These are phyloP conservation scores for Austroboletus novae-zelandiae DNA, from an alignment of 1,284 basidiomycete genomes.

Conservation along the genomic window DNA sequence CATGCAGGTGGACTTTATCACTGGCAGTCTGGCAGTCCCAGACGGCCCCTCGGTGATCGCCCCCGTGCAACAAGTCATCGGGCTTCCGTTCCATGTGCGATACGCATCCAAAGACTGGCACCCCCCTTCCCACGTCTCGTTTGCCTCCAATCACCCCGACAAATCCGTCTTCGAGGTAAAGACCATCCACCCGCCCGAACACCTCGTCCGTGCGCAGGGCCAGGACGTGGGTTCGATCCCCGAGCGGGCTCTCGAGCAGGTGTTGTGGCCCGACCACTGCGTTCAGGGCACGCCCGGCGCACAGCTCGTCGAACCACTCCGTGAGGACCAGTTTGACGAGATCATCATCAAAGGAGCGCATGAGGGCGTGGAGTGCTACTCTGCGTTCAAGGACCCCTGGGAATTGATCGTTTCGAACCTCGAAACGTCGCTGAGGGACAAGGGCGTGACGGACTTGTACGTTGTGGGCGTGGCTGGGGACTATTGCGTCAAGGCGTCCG, in stretches of 20 bases:
- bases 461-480: conserved; percentile 51
- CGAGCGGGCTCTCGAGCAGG: conserved; percentile 38
- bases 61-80: conserved; percentile 40
- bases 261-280: conserved; percentile 54
- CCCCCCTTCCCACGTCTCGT: conserved; percentile 48
- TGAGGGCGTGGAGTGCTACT: conserved; percentile 48
- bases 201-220: conserved; percentile 24
- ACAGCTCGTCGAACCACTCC: conserved; percentile 42
- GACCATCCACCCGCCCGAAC: conserved; percentile 41
- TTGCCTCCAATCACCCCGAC: conserved; percentile 42
- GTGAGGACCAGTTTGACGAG: conserved; percentile 35
- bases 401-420: conserved; percentile 38
- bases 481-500: conserved; percentile 51
- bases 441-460: conserved; percentile 45
- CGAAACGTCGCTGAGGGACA: conserved; percentile 33
- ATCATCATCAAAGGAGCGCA: conserved; percentile 47
- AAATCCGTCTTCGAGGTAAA: conserved; percentile 34
- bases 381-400: conserved; percentile 53
- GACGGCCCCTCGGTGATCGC: conserved; percentile 42
- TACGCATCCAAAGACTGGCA: conserved; percentile 52
- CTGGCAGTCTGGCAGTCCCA: conserved; percentile 47
- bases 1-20: conserved; percentile 34
- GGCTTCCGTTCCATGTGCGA: conserved; percentile 40
- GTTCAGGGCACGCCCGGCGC: conserved; percentile 43
- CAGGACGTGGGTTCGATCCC: conserved; percentile 16